Base-by-base conservation (phyloP, 2,329 filamentous ascomycete species). In the Beauveria sp. region DNA sequence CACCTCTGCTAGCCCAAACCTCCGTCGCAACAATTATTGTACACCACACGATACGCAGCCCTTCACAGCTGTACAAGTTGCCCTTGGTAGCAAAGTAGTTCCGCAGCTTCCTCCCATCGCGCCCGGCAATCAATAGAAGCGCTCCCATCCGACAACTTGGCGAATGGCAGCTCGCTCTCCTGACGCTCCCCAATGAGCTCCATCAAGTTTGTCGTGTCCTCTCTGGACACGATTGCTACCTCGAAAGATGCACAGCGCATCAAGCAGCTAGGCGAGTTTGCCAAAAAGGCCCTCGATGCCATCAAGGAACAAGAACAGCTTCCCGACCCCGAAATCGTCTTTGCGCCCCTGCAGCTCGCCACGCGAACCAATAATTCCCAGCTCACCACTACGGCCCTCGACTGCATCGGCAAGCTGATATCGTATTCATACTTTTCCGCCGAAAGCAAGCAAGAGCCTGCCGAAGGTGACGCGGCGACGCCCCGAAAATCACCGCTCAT, bases 331-430 rank as follows among this genome's bases (percentile, higher is more conserved):
- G 92, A 97, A 73, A 79, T 96, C 61, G 86, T 99, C 67, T 99
- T 99, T 71, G 87, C 89, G 66, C 94, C 94, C 16, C 77, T 99
- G 37, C 90, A 96, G 71, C 83, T 97, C 47, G 94, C 96, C 53
- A 93, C 92, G 41, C 91, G 92, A 72, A 89, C 91, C 10, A 84
- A 87, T 68, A 97, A 91, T 69, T 88, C 93, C 58, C 86, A 91
- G 62, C 81, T 99, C 52, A 90, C 92, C 63, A 96, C 92, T 24
- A 90, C 90, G 43, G 92, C 94, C 7, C 85, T 99, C 70, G 94
- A 99, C 76, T 97, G 93, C 76, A 97, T 99, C 69, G 94, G 96
- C 69, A 99, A 99, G 79, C 86, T 99, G 64, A 97, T 97, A 72
- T 97, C 93, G 69, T 99, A 96, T 74, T 96, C 94, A 20, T 97